Evolutionary conservation across 306 rosid genomes (phyloP).

Genomic region (Pterocarpus macrocarpus): DNA sequence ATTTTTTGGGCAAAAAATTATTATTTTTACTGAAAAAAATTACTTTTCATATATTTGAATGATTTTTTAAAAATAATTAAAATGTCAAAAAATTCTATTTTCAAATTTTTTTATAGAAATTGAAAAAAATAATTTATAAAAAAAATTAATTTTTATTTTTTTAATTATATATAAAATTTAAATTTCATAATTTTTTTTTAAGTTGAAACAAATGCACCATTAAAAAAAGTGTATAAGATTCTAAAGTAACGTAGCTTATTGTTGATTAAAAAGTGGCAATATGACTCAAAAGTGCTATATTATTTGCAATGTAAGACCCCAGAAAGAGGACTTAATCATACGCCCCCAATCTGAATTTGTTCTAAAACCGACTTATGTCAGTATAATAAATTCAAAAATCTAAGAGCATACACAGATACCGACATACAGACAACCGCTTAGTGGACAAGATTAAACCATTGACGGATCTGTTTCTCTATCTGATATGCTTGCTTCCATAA

Average conservation of each 20-base stretch:
- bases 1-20: too few species aligned
- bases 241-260: conserved; percentile 6
- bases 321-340: conserved; percentile 37
- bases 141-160: too few species aligned
- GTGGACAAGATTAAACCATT: conserved; percentile 42
- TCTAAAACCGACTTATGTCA: conserved; percentile 4
- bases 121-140: too few species aligned
- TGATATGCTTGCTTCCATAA: background rate
- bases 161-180: too few species aligned
- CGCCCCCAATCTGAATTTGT: conserved; percentile 27
- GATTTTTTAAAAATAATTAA: too few species aligned
- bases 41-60: too few species aligned
- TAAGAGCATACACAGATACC: background rate
- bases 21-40: too few species aligned
- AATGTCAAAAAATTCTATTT: too few species aligned
- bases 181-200: too few species aligned
- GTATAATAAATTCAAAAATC: background rate
- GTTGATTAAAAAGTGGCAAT: conserved; percentile 16
- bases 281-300: conserved; percentile 27
- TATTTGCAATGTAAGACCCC: conserved; percentile 32
- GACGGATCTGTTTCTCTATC: conserved; percentile 43
- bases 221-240: conserved; percentile 25
- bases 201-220: too few species aligned
- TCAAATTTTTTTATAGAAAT: too few species aligned
- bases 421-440: conserved; percentile 35